Base-by-base conservation (phyloP, 352 stramenopile genomes). In the Globisporangium recalcitrans region DNA sequence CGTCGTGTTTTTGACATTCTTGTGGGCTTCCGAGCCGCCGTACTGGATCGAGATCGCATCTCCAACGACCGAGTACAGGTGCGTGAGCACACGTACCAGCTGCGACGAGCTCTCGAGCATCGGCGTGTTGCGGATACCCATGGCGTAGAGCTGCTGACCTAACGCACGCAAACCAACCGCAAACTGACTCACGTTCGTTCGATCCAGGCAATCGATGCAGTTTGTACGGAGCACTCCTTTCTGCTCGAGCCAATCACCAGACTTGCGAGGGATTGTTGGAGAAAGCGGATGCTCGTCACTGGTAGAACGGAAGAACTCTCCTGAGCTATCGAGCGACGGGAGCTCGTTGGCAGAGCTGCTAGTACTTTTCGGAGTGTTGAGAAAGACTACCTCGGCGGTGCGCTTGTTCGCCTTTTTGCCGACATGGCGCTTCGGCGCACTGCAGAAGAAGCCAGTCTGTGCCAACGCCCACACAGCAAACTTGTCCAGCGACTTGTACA, bases 1-100 rank as follows among this genome's bases (percentile, higher is more conserved):
- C 1, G 77, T 78, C n/a, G 79, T 91, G 48, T 96, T 96, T 55
- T 94, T 95, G 19, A 99, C 96, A 58, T 99, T 99, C 71, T 99
- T 99, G 72, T 99, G 96, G 6, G 98, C 97, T 72, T 99, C 97
- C 14, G 92, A 99, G 0, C 98, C 98, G 51, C 97, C 97, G 70
- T 99, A 99, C 69, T 99, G 98, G 70, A 99, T 92, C 46, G 97
- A 98, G 65, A 99, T 98, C 36, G 95, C 90, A 74, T 99, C 97
- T 32, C 97, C 98, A 59, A 99, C 95, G 36, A 98, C 82, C 22
- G 98, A 98, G 74, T 99, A 99, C 68, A 99, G 91, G 48, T 98
- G 95, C 81, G 99, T 99, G 7, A 99, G 74, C 52, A 98, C 91
- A 24, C 90, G 80, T 44, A 99, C 93, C 51, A 99, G 87, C 65